A percentile compares a stretch with the other conserved stretches of the same genome.
These are phyloP conservation scores for Boletus reticuloceps DNA, from an alignment of 768 basidiomycete genomes.

Conservation along the genomic window DNA sequence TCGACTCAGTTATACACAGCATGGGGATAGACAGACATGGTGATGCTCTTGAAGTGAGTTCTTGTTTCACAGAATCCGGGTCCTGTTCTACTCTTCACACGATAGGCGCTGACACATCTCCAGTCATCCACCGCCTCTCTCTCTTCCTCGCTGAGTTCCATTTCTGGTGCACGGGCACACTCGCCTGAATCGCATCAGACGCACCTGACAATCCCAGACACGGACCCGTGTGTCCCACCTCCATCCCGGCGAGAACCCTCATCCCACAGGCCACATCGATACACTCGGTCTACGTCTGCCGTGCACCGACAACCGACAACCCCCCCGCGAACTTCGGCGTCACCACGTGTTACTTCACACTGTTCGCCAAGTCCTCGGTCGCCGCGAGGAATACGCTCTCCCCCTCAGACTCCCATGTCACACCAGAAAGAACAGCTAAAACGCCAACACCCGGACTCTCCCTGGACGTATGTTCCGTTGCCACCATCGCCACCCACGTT, in stretches of 20 bases:
- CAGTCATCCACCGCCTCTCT: conserved; percentile 28
- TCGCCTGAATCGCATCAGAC: conserved; percentile 30
- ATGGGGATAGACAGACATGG: conserved; percentile 25
- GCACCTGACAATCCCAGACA: conserved; percentile 20
- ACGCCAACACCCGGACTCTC: conserved; percentile 18
- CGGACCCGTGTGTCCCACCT: conserved; percentile 7
- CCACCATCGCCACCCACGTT: conserved; percentile 30
- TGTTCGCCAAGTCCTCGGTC: conserved; percentile 20
- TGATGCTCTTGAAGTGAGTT: conserved; percentile 24
- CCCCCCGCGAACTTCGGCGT: conserved; percentile 2
- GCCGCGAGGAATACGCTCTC: conserved; percentile 12
- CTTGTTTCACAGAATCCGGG: neutral
- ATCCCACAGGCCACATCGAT: conserved; percentile 5
- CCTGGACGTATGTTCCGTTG: conserved; percentile 28
- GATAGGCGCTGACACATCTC: conserved; percentile 15
- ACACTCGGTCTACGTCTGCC: conserved; percentile 14
- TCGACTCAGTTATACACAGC: conserved; percentile 50
- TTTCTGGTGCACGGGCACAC: conserved; percentile 20
- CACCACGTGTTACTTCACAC: conserved; percentile 5
- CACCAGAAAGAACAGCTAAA: conserved; percentile 12
- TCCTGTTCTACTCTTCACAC: conserved; percentile 17
- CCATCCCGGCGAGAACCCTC: conserved; percentile 5
- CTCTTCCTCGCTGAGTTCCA: conserved; percentile 30
- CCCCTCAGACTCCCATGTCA: conserved; percentile 20
- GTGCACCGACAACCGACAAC: conserved; percentile 2